Evolutionary conservation across 192 early-diverging fungal species (phyloP), one percentile per base, ranked within the genome.

Genomic region (Coemansia sp.): DNA sequence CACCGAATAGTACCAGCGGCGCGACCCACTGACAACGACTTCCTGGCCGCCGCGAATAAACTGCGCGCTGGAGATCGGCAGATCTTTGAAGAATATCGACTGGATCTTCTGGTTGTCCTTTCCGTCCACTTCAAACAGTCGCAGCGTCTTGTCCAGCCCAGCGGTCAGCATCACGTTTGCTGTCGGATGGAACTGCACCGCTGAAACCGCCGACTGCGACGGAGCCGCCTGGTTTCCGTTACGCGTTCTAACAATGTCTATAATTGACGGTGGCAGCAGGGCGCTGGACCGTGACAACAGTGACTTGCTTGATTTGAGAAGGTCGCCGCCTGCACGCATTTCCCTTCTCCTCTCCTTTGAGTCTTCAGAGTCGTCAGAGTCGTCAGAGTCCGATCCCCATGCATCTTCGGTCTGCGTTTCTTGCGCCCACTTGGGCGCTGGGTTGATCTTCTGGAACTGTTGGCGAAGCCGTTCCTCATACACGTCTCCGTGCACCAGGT

Each of bases 81-180:
- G 68, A 75, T 97, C 95, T 66, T 93, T 90, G 68, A 96, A 86
- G 61, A 85, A 85, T n/a, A 97, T 76, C 10, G 88, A 91, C 81
- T 95, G 93, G 58, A 99, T 86, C 77, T 95, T 91, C 46, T 89
- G 92, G 76, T 99, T 99, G 34, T 90, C 70, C 74, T 93, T 94
- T 21, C 95, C 95, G 58, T 99, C 95, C 7, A 96, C 85, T 53
- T 93, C 77, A 49, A 97, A 97, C 42, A 98, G 68, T 8, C 92
- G 84, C 63, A 98, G 63, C 16, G 95, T 95, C 66, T 87, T 88
- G 74, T 98, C 96, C 25, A 91, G 83, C 7, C 95, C 94, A 4
- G 89, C 91, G 0, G 95, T 97, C 68, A 99, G 65, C 48, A 97
- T 59, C 25, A 97, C 92, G 43, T 89, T 88, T 10, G 93, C 89